Conservation (phyloP, 2,329 filamentous ascomycete species). For the Diaporthe sp. region DNA sequence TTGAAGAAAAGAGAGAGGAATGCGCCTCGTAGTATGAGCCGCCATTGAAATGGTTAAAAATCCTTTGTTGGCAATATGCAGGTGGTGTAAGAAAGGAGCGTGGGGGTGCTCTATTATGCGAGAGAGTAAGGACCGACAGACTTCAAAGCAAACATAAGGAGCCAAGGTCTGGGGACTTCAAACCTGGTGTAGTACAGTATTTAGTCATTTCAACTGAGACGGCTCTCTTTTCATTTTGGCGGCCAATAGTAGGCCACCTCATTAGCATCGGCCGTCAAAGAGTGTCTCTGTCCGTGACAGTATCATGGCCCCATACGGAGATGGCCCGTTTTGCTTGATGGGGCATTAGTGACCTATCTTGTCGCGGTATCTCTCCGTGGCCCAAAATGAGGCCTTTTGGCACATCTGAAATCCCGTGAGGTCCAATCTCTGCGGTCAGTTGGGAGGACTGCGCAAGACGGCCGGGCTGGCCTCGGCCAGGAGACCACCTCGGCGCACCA, state of each 20-base stretch:
- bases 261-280: background rate
- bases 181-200: background rate
- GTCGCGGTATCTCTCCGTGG: background rate
- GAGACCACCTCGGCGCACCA: background rate
- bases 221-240: background rate
- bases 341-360: background rate
- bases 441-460: background rate
- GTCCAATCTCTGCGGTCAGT: background rate
- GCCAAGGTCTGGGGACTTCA: background rate
- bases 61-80: background rate
- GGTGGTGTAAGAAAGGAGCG: background rate
- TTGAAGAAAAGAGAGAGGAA: background rate
- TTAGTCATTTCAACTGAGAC: background rate
- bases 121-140: background rate
- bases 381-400: background rate
- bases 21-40: background rate
- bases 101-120: background rate
- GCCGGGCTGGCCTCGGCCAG: slow-evolving; percentile 4
- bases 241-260: background rate
- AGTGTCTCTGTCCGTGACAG: slow-evolving; percentile 11
- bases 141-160: background rate
- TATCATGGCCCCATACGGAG: slow-evolving; percentile 8
- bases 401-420: background rate
- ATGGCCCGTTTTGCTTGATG: slow-evolving; percentile 10
- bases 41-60: background rate